Conservation (phyloP, 257 asterid genomes). For the Przewalskia tangutica region DNA sequence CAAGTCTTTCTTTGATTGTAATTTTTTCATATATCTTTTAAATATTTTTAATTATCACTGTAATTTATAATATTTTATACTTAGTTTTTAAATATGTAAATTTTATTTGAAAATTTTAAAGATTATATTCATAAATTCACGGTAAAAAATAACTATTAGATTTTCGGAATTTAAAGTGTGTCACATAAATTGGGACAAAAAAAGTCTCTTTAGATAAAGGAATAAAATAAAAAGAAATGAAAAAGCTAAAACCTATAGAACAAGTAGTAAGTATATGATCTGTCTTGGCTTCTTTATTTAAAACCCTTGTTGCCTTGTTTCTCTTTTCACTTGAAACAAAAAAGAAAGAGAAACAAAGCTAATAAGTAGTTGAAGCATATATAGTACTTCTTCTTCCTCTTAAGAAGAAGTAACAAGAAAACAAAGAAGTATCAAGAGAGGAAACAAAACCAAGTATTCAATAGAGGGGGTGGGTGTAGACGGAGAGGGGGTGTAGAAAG, state of each 20-base stretch:
- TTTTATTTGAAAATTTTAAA: no score
- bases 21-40: no score
- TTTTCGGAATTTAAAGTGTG: no score
- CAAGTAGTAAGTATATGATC: background rate
- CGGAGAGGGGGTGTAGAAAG: background rate
- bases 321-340: background rate
- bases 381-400: background rate
- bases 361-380: background rate
- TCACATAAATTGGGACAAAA: no score
- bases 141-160: no score
- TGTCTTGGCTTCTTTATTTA: slow-evolving; percentile 6
- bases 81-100: no score
- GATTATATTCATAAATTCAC: no score
- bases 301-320: background rate
- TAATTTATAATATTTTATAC: no score
- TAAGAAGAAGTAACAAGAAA: background rate
- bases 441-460: background rate
- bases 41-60: no score
- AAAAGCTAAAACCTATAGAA: background rate
- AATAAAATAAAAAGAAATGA: background rate
- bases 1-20: no score
- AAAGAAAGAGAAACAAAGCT: background rate
- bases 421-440: background rate
- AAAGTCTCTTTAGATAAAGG: background rate
- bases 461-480: background rate